Base-by-base conservation (phyloP, 768 basidiomycete species). In the Russula sp. region DNA sequence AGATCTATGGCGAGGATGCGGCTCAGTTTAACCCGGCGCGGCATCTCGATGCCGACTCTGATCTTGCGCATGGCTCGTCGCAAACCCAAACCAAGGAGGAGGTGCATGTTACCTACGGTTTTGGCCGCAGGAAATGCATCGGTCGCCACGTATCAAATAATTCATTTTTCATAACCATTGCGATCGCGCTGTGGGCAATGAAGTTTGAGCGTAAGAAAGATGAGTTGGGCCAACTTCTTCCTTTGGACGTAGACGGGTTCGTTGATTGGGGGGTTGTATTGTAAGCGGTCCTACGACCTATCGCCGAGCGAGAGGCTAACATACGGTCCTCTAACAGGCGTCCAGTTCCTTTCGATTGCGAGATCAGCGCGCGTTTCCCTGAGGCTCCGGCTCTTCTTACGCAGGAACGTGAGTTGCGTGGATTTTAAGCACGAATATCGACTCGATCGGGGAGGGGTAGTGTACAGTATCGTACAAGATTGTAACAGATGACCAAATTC, bases 101-200 rank as follows among this genome's bases (percentile, higher is more conserved):
- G 57, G 65, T 70, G 1, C 69, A 74, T 51, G 55, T 66, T 37
- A 60, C 69, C 1, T 73, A 62, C 51, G 72, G 73, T 2, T 75
- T 71, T 57, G 70, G 73, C 22, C 57, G 72, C 5, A 48, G 64
- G 13, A 27, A 45, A 22, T 65, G 64, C 31, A 8, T 47, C 6
- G 64, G 61, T 14, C 62, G 50, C 1, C 42, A 42, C 20, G 40
- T 65, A 14, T 61, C 61, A 1, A 71, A 74, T 53, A 66, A 72
- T 31, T 68, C 70, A 16, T 34, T 76, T 16, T 75, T 74, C 48
- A 73, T 75, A 34, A 63, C 66, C 34, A 70, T 75, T 16, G 74
- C 74, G 11, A 59, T 65, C 35, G 59, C 71, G 1, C 66, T 77
- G 20, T 70, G 66, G 61, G 71, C 71, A 6, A 62, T 52, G 42